Evolutionary conservation across 164 flowering plant genomes (phyloP).

Genomic region (Litsea cubeba): DNA sequence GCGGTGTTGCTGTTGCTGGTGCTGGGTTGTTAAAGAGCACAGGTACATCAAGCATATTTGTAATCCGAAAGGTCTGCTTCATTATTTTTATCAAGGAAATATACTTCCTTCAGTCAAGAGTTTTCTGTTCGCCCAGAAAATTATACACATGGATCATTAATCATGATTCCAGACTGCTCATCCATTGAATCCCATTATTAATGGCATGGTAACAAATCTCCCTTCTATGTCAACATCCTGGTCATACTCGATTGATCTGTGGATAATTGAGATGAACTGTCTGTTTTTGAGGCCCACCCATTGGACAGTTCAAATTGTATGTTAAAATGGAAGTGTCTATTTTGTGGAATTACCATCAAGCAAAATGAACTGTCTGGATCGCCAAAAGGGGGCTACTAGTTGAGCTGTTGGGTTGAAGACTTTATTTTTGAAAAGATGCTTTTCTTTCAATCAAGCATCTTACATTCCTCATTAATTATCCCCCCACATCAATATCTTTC

Average conservation of each 20-base stretch:
- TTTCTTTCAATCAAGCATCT: background rate
- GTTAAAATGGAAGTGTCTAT: background rate
- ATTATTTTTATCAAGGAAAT: background rate
- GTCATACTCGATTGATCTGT: background rate
- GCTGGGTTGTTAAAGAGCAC: slow-evolving; percentile 46
- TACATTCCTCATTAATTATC: background rate
- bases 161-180: background rate
- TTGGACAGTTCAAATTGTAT: background rate
- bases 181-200: background rate
- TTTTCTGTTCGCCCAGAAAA: background rate
- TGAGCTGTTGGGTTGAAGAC: background rate
- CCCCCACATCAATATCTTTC: background rate
- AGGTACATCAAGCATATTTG: slow-evolving; percentile 31
- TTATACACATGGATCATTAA: background rate
- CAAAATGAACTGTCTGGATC: background rate
- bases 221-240: background rate
- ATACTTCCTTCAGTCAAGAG: background rate
- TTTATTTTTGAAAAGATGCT: background rate
- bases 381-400: background rate
- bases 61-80: background rate
- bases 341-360: background rate
- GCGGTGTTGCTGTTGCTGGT: slow-evolving; percentile 44
- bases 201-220: background rate
- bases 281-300: background rate
- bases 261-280: background rate